Evolutionary conservation across 768 basidiomycete species (phyloP).

Genomic region (Leccinum pellstonianum): DNA sequence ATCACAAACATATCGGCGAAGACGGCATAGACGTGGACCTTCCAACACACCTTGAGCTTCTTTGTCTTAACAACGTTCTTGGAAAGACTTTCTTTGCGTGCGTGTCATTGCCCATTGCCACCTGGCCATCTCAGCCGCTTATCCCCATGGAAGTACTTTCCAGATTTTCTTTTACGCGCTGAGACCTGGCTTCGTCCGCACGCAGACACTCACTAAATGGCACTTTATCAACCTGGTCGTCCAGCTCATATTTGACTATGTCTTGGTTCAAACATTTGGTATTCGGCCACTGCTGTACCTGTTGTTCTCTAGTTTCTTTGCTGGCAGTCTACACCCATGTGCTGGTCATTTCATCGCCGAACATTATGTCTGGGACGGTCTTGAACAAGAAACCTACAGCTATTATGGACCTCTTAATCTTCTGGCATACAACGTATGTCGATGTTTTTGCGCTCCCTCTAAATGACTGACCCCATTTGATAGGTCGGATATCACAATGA

Average conservation of each 20-base stretch:
- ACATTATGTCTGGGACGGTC: conserved; percentile 91
- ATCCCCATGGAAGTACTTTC: conserved; percentile 67
- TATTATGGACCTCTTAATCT: conserved; percentile 93
- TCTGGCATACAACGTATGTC: conserved; percentile 87
- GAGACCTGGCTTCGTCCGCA: conserved; percentile 88
- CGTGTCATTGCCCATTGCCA: conserved; percentile 24
- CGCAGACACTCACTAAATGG: conserved; percentile 79
- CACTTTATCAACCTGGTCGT: conserved; percentile 73
- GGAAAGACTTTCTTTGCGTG: conserved; percentile 99
- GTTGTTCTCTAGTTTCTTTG: conserved; percentile 89
- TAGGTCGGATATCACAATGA: conserved; percentile 99
- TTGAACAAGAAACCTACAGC: conserved; percentile 93
- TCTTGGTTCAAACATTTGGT: conserved; percentile 54
- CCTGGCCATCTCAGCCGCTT: conserved; percentile 1
- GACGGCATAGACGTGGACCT: conserved; percentile 97
- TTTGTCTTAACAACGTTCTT: conserved; percentile 89
- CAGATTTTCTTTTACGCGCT: conserved; percentile 98
- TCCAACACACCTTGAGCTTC: conserved; percentile 80
- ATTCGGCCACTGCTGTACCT: conserved; percentile 69
- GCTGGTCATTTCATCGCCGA: conserved; percentile 98
- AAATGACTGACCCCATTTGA: neutral
- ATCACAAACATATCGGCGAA: conserved; percentile 94
- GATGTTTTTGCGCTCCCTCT: neutral
- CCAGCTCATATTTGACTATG: conserved; percentile 71
- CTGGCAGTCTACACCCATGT: conserved; percentile 92